Evolutionary conservation across 176 grass and related monocot species (phyloP), one percentile per base, ranked within the genome.

Genomic region (Ananas comosus): DNA sequence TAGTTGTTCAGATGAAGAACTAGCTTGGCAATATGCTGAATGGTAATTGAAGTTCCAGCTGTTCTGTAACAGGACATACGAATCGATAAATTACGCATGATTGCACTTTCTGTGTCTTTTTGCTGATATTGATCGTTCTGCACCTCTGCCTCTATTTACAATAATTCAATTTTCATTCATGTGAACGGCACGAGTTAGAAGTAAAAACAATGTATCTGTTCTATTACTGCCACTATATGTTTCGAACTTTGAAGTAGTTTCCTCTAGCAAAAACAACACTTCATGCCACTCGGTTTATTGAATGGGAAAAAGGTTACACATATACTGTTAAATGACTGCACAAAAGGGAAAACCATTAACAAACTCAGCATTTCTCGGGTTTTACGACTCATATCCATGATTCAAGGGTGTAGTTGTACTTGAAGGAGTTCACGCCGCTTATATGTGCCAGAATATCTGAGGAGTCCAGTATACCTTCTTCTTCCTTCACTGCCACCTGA

Each of bases 311-410:
- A 81, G 75, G 16, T 29, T 64, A 75, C 76, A 74, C 47, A 69
- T 69, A 6, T 67, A 50, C 29, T 23, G 69, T 33, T 48, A 53
- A 67, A 77, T 74, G 76, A 51, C 75, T 74, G 76, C 67, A 63
- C 14, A 61, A 51, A 64, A 64, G 33, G 49, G 33, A 7, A 78
- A 91, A 76, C 23, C 70, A 79, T 74, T 47, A 47, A 53, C 6
- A 2, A 24, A 21, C 24, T 77, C 70, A 6, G 11, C 53, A 47
- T 78, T 65, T 78, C 49, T 63, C 49, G 50, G 74, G 74, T 75
- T 66, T 64, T 70, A 73, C 53, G 67, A 54, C 49, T 83, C 69
- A 92, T 65, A 88, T 92, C 89, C 89, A 92, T 48, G 89, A 85
- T 65, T 92, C 89, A 11, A 92, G 72, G 11, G 54, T 51, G 77